Conservation (phyloP, 805 yeast species). For the Ogataea kodamae region DNA sequence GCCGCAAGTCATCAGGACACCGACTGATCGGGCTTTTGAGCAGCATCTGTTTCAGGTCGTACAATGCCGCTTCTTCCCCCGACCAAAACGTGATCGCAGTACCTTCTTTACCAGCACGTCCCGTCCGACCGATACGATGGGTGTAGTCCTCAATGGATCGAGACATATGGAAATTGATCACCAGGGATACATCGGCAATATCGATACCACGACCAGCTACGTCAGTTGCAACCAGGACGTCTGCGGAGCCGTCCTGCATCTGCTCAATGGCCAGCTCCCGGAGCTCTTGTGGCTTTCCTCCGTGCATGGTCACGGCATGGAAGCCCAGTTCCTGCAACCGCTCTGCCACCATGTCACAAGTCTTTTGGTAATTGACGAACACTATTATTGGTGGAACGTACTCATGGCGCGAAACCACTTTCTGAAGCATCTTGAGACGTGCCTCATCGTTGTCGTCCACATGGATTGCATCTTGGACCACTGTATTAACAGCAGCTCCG, state of each 20-base stretch:
- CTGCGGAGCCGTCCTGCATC: conserved; percentile 52
- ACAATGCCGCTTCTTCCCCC: conserved; percentile 52
- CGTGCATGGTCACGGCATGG: conserved; percentile 68
- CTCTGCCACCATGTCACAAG: conserved; percentile 65
- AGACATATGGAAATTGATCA: conserved; percentile 83
- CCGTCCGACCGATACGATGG: conserved; percentile 95
- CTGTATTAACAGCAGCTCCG: conserved; percentile 63
- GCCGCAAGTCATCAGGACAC: conserved; percentile 39
- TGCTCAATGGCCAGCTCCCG: conserved; percentile 73
- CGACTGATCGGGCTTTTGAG: conserved; percentile 36
- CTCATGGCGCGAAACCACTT: conserved; percentile 32
- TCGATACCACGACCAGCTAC: conserved; percentile 96
- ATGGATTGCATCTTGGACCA: conserved; percentile 65
- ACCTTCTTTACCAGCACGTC: conserved; percentile 87
- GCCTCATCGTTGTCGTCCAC: conserved; percentile 40
- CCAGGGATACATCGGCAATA: conserved; percentile 80
- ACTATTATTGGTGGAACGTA: conserved; percentile 64
- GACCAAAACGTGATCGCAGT: conserved; percentile 70
- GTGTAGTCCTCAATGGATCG: conserved; percentile 76
- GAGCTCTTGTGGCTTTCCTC: conserved; percentile 79
- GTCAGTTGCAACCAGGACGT: conserved; percentile 83
- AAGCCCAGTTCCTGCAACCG: conserved; percentile 45
- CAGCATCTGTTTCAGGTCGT: conserved; percentile 49
- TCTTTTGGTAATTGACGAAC: conserved; percentile 73
- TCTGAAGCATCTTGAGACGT: conserved; percentile 41